A percentile compares a stretch with the other conserved stretches of the same genome.
These are phyloP conservation scores for Vinca minor DNA, from an alignment of 257 asterid species.

Conservation along the genomic window DNA sequence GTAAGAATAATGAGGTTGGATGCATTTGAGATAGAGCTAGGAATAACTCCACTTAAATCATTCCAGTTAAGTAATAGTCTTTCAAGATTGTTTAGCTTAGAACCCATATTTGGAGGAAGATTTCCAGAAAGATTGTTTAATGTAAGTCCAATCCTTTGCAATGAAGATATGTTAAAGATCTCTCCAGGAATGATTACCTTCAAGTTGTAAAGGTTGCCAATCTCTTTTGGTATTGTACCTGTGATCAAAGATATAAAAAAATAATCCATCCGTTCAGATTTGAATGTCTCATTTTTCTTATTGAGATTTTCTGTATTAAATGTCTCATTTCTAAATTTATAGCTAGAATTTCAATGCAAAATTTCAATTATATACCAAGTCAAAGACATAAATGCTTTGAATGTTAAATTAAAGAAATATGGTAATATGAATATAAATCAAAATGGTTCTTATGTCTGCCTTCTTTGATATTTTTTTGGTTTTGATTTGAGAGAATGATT, in stretches of 20 bases:
- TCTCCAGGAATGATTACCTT: conserved; percentile 7
- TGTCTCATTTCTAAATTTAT: too few species aligned
- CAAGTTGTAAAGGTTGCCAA: conserved; percentile 22
- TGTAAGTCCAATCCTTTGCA: neutral
- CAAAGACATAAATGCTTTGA: too few species aligned
- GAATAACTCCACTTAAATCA: conserved; percentile 19
- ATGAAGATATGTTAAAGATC: neutral
- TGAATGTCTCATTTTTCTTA: too few species aligned
- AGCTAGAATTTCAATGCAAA: too few species aligned
- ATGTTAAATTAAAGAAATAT: too few species aligned
- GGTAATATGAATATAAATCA: too few species aligned
- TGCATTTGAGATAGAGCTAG: conserved; percentile 5
- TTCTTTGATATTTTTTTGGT: too few species aligned
- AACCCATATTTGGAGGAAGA: neutral
- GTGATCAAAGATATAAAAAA: neutral
- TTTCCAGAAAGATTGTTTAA: neutral
- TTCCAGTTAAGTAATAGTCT: neutral
- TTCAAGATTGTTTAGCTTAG: neutral
- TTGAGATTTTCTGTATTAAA: too few species aligned
- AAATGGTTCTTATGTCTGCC: too few species aligned
- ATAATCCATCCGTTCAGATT: too few species aligned
- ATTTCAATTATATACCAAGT: too few species aligned
- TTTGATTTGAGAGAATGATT: too few species aligned
- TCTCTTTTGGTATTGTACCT: conserved; percentile 29
- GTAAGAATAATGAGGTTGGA: neutral